These are phyloP conservation scores for Polyrhizophydium stewartii DNA, from an alignment of 371 early-diverging fungal species.

Conservation along the genomic window DNA sequence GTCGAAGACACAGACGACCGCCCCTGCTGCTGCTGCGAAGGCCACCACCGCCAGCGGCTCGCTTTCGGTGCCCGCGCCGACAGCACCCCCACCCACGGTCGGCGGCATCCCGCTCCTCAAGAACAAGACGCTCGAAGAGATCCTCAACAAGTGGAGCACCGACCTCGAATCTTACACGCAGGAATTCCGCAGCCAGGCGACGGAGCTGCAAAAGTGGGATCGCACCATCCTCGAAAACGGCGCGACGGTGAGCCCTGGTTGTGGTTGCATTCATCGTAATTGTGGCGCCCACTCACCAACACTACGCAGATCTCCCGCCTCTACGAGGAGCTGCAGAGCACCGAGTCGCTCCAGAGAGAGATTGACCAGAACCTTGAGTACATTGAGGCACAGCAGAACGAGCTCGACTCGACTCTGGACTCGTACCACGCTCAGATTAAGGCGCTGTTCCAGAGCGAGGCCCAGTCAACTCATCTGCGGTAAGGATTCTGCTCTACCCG, in stretches of 20 bases:
- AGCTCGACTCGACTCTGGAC: slow-evolving; percentile 71
- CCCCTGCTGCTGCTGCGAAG: slow-evolving; percentile 21
- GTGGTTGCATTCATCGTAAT: neutral
- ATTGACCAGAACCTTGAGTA: slow-evolving; percentile 81
- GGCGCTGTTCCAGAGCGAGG: slow-evolving; percentile 19
- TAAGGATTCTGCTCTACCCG: neutral
- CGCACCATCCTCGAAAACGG: slow-evolving; percentile 79
- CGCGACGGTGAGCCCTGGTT: slow-evolving; percentile 55
- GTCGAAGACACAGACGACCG: slow-evolving; percentile 13
- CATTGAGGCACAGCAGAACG: slow-evolving; percentile 81
- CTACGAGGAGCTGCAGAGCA: slow-evolving; percentile 62
- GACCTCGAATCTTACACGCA: slow-evolving; percentile 73
- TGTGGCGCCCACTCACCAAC: neutral
- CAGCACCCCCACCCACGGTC: slow-evolving; percentile 21
- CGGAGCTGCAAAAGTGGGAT: slow-evolving; percentile 83
- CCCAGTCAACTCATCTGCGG: slow-evolving; percentile 8
- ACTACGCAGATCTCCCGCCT: slow-evolving; percentile 64
- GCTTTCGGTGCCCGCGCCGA: slow-evolving; percentile 30
- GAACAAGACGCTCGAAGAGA: slow-evolving; percentile 82
- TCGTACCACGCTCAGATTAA: slow-evolving; percentile 71
- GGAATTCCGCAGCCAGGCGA: slow-evolving; percentile 83
- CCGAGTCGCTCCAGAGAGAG: slow-evolving; percentile 70
- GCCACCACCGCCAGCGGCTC: slow-evolving; percentile 19
- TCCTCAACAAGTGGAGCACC: slow-evolving; percentile 78
- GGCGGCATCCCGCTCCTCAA: slow-evolving; percentile 51